Conservation (phyloP, 108 stramenopile genomes). For the Pseudonitzschia pungens region DNA sequence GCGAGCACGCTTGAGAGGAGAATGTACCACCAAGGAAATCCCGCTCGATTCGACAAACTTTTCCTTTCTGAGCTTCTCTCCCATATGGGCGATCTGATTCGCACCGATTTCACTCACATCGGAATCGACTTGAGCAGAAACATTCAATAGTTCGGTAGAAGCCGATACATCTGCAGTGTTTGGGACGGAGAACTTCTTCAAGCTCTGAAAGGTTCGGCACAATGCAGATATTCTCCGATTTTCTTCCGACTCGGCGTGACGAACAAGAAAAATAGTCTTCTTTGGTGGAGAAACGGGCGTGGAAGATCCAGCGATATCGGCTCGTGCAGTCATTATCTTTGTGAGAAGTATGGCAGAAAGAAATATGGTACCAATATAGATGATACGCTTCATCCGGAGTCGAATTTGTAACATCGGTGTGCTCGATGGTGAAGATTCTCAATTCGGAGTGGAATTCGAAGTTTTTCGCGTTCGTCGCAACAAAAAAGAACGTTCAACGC, state of each 20-base stretch:
- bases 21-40: conserved; percentile 60
- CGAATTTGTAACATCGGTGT: no score
- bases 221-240: conserved; percentile 52
- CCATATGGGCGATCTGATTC: conserved; percentile 52
- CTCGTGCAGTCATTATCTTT: no score
- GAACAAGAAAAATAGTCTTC: conserved; percentile 65
- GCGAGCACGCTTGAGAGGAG: conserved; percentile 59
- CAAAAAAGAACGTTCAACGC: no score
- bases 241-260: conserved; percentile 80
- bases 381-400: no score
- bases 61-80: conserved; percentile 34
- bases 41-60: conserved; percentile 41
- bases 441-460: no score
- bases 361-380: no score
- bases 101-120: conserved; percentile 45
- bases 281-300: not conserved
- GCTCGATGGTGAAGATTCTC: no score
- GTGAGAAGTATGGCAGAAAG: no score
- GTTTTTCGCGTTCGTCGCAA: no score
- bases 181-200: conserved; percentile 46
- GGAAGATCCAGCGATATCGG: not conserved
- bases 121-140: conserved; percentile 64
- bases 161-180: conserved; percentile 35
- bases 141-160: conserved; percentile 48
- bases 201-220: conserved; percentile 23